phyloP scores from a whole-genome alignment of 2,329 filamentous ascomycete genomes.

The Aspergillus sergii region DNA sequence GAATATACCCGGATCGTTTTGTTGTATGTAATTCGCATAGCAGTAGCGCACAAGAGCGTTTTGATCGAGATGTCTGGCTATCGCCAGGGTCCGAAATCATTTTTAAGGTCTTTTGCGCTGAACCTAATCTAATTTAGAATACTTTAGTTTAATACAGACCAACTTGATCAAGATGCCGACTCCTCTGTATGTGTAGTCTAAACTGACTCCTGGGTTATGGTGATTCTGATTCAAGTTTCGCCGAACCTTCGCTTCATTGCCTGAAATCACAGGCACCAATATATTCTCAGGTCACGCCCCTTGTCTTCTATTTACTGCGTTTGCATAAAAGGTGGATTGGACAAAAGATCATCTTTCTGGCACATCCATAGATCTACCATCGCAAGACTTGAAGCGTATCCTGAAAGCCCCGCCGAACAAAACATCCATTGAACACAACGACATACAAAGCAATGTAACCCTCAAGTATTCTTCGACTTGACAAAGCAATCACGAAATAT shows the following conservation, averaged over 20 bases:
- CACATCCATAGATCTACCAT: neutral
- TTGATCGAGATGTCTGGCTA: neutral
- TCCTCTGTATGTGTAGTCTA: neutral
- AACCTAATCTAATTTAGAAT: neutral
- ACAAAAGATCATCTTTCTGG: neutral
- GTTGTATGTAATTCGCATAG: neutral
- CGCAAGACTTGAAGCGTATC: neutral
- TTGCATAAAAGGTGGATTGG: neutral
- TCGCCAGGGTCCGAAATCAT: neutral
- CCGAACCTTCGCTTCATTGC: too few species aligned
- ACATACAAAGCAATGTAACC: neutral
- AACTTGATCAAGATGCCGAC: neutral
- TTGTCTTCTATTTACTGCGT: neutral
- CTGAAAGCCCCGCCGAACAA: neutral
- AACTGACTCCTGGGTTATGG: too few species aligned
- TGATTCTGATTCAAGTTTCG: too few species aligned
- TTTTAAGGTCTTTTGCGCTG: neutral
- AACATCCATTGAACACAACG: neutral
- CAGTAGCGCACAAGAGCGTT: neutral
- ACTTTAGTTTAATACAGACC: neutral
- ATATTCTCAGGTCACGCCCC: neutral
- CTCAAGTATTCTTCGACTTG: neutral
- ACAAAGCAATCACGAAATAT: neutral
- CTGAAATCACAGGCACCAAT: neutral
- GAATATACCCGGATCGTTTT: constrained; percentile 3